phyloP scores from a whole-genome alignment of 441 rosid species.

The Adansonia rubrostipa region DNA sequence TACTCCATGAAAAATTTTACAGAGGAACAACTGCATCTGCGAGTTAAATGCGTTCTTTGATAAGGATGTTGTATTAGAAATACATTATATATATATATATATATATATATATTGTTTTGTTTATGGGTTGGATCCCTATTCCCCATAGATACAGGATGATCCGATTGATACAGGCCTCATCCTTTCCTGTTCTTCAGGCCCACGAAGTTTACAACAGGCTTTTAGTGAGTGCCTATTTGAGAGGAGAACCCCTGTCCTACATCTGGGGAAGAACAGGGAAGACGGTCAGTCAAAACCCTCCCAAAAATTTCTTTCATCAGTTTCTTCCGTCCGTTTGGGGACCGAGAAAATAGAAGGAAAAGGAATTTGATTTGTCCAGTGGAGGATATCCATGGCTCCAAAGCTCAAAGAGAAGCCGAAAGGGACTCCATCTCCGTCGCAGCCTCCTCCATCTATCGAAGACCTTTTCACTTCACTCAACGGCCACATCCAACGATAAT shows the following conservation, averaged over 20 bases:
- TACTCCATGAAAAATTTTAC: too few relatives aligned
- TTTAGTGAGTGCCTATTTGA: not conserved
- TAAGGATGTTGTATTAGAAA: too few relatives aligned
- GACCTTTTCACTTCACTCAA: conserved; percentile 79
- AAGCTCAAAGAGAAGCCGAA: conserved; percentile 67
- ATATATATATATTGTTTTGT: too few relatives aligned
- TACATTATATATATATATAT: too few relatives aligned
- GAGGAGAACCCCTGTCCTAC: not conserved
- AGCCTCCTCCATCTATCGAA: conserved; percentile 79
- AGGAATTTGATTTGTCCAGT: not conserved
- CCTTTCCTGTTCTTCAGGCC: not conserved
- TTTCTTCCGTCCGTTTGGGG: conserved; percentile 2
- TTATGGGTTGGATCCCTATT: too few relatives aligned
- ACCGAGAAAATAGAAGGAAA: not conserved
- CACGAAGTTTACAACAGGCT: not conserved
- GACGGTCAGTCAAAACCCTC: not conserved
- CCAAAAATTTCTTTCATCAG: not conserved
- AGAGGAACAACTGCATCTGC: too few relatives aligned
- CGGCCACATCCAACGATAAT: conserved; percentile 59
- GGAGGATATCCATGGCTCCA: conserved; percentile 60
- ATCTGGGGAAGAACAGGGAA: not conserved
- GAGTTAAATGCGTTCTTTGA: not conserved
- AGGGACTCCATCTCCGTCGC: conserved; percentile 45
- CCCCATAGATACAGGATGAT: too few relatives aligned
- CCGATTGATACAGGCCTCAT: too few relatives aligned